Evolutionary conservation across 345 rosid species (phyloP), one percentile per base, ranked within the genome.

Genomic region (Salix caprea): DNA sequence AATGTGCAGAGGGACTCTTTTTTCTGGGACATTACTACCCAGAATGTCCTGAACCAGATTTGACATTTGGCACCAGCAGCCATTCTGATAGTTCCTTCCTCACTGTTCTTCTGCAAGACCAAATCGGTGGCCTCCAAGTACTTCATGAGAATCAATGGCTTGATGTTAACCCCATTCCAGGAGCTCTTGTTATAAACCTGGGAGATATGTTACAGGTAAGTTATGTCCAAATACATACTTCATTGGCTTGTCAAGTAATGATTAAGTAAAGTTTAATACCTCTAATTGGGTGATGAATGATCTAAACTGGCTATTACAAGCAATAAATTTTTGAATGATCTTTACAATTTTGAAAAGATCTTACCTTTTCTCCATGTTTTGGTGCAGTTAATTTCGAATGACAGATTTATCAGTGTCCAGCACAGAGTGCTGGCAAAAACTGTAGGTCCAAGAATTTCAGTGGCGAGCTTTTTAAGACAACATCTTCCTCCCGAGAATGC

Each of bases 171-270:
- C 48, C 75, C 36, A 54, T 72, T 37, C 75, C 65, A 7, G 65
- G 75, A 32, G 64, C 74, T 26, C 40, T 71, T n/a, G 44, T 71
- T 12, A 26, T 71, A 5, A 71, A 71, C 64, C 26, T 72, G 8
- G 75, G 75, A 56, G 75, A 72, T 13, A 16, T 72, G 40, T 39
- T 56, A 5, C 66, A 72, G 75, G 75, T 28, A 69, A 69, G 52
- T 69, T 46, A 46, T 46, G 52, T 46, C 18, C 46, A 2, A 10
- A 40, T 11, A 40, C 46, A 40, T 40, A 0, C 46, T 40, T 40
- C 52, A 46, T 4, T 13, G 52, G 18, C 52, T 46, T 46, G 52
- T 46, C 52, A 46, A 12, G 52, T 15, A 14, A 46, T 46, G 52
- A 42, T 46, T 14, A 3, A 12, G 52, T 14, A 3, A 12, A 46